Conservation (phyloP, 306 rosid genomes). For the Vigna angularis region DNA sequence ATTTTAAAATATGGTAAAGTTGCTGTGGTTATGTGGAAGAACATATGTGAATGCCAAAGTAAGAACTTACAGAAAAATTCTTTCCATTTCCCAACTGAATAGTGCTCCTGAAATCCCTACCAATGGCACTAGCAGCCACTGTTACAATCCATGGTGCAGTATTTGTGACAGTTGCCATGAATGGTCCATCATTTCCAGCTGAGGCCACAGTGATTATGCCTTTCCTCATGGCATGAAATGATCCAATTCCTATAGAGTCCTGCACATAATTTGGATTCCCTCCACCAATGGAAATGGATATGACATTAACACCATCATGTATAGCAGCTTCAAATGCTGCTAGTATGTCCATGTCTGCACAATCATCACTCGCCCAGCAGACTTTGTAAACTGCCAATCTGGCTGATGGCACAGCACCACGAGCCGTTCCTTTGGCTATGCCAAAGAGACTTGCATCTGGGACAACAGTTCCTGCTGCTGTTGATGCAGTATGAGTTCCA, state of each 20-base stretch:
- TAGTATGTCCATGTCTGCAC: constrained; percentile 86
- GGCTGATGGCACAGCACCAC: constrained; percentile 82
- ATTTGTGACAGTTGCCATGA: constrained; percentile 56
- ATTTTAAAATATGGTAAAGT: background rate
- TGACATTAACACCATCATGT: constrained; percentile 87
- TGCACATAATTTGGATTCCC: constrained; percentile 45
- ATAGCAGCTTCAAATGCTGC: constrained; percentile 94
- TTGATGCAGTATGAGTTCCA: constrained; percentile 89
- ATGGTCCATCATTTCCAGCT: constrained; percentile 85
- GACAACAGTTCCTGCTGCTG: constrained; percentile 65
- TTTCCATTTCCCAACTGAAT: constrained; percentile 74
- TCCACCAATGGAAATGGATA: constrained; percentile 86
- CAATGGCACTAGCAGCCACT: constrained; percentile 89
- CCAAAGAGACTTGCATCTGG: constrained; percentile 73
- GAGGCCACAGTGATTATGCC: constrained; percentile 83
- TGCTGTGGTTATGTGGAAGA: too few relatives aligned
- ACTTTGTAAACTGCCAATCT: constrained; percentile 87
- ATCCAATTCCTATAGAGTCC: constrained; percentile 71
- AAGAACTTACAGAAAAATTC: constrained; percentile 64
- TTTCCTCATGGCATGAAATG: constrained; percentile 85
- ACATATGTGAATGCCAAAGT: background rate
- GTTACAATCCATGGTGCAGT: constrained; percentile 91
- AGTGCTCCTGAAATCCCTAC: constrained; percentile 66
- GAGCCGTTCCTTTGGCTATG: constrained; percentile 74
- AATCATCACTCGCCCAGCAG: constrained; percentile 72